These are phyloP conservation scores for Penicillium macrosclerotiorum DNA, from an alignment of 495 filamentous ascomycete genomes.

Conservation along the genomic window DNA sequence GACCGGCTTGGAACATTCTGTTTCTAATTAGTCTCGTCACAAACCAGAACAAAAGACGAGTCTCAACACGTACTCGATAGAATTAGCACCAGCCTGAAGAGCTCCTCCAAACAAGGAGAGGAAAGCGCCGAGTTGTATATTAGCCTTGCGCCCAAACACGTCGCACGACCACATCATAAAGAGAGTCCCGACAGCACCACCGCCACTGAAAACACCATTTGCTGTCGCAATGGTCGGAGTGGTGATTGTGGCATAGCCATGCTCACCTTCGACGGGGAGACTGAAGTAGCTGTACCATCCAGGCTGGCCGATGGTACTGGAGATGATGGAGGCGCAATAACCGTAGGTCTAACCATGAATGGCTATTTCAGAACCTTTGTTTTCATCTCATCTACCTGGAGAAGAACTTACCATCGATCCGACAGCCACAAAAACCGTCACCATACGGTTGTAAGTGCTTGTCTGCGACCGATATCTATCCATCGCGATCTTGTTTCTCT, in stretches of 20 bases:
- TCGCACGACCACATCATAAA: constrained; percentile 47
- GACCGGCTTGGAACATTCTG: constrained; percentile 49
- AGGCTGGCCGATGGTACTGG: constrained; percentile 52
- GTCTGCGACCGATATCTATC: constrained; percentile 29
- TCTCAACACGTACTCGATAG: constrained; percentile 26
- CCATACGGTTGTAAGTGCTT: constrained; percentile 35
- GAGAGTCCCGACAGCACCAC: constrained; percentile 41
- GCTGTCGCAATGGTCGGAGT: constrained; percentile 46
- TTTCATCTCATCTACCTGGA: no score
- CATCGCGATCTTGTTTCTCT: constrained; percentile 10
- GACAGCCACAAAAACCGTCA: constrained; percentile 36
- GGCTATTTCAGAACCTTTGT: not conserved
- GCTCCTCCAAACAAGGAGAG: constrained; percentile 45
- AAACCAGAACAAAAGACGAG: not conserved
- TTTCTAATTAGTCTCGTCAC: not conserved
- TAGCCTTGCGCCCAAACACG: constrained; percentile 39
- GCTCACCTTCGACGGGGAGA: constrained; percentile 35
- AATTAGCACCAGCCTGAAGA: constrained; percentile 42
- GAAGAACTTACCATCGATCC: constrained; percentile 37
- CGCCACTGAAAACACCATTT: constrained; percentile 49
- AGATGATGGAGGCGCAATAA: constrained; percentile 51
- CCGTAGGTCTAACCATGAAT: constrained; percentile 36
- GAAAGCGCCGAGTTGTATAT: constrained; percentile 45
- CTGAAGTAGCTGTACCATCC: constrained; percentile 48
- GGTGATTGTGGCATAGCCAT: constrained; percentile 46